phyloP scores from a whole-genome alignment of 169 alveolate genomes.

The Sarcocystis neurona region DNA sequence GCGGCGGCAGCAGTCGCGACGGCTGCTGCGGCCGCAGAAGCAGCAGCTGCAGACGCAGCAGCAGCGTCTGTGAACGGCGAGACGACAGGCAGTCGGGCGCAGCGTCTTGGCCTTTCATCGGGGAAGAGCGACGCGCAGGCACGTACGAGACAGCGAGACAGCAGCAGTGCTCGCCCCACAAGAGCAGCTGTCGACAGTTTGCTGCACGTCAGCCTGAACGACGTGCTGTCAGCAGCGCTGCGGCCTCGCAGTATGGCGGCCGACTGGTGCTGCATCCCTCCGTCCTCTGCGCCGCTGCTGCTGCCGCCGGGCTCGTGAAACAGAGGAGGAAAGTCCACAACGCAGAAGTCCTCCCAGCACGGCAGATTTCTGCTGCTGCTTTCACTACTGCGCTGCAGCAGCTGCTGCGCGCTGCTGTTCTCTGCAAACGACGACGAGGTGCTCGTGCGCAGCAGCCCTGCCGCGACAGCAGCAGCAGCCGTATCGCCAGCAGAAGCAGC shows the following conservation, averaged over 20 bases:
- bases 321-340: not conserved
- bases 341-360: not conserved
- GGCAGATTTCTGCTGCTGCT: not conserved
- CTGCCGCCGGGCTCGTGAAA: not conserved
- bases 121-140: conserved; percentile 17
- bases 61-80: not conserved
- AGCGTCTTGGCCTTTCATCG: conserved; percentile 27
- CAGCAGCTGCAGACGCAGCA: not conserved
- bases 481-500: not conserved
- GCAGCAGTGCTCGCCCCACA: conserved; percentile 1
- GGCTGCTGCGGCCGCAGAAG: not conserved
- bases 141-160: not conserved
- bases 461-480: conserved; percentile 16
- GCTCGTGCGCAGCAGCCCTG: not conserved
- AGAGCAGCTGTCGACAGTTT: not conserved
- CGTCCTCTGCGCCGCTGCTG: not conserved
- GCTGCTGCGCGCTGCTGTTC: not conserved
- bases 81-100: not conserved
- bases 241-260: not conserved
- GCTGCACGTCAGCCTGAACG: not conserved
- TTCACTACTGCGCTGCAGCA: not conserved
- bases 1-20: not conserved
- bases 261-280: not conserved
- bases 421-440: too few species aligned
- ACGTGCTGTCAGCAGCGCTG: not conserved